A percentile compares a stretch with the other conserved stretches of the same genome.
phyloP scores from a whole-genome alignment of 192 early-diverging fungal genomes.

The Obelidium mucronatum region DNA sequence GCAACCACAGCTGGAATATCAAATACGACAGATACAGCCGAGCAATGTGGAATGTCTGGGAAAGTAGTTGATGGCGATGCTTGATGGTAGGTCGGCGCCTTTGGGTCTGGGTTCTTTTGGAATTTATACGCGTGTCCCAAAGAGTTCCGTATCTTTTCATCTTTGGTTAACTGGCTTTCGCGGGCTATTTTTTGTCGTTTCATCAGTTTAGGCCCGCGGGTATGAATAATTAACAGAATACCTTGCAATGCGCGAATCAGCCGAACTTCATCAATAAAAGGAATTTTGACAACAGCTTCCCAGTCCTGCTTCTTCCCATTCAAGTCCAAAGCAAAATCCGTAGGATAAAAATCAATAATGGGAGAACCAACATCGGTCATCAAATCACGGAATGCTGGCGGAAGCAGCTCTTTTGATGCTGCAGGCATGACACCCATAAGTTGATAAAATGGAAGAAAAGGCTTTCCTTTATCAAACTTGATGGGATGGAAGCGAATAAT shows the following conservation, averaged over 20 bases:
- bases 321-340: conserved; percentile 87
- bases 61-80: conserved; percentile 46
- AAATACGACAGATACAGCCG: neutral
- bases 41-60: conserved; percentile 64
- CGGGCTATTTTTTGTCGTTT: no score
- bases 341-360: conserved; percentile 96
- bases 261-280: conserved; percentile 91
- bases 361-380: conserved; percentile 86
- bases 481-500: conserved; percentile 72
- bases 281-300: conserved; percentile 90
- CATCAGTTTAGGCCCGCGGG: neutral
- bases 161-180: conserved; percentile 70
- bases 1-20: conserved; percentile 7
- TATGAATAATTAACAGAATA: neutral
- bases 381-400: conserved; percentile 56
- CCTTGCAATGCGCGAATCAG: conserved; percentile 76
- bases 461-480: conserved; percentile 82
- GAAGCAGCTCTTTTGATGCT: conserved; percentile 69
- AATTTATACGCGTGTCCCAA: conserved; percentile 72
- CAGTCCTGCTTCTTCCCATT: conserved; percentile 96
- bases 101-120: conserved; percentile 52
- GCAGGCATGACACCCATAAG: conserved; percentile 97
- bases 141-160: conserved; percentile 80
- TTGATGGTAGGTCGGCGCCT: conserved; percentile 23
- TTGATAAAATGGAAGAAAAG: conserved; percentile 93